phyloP scores from a whole-genome alignment of 768 basidiomycete genomes.

The Rhodotorula sphaerocarpa region DNA sequence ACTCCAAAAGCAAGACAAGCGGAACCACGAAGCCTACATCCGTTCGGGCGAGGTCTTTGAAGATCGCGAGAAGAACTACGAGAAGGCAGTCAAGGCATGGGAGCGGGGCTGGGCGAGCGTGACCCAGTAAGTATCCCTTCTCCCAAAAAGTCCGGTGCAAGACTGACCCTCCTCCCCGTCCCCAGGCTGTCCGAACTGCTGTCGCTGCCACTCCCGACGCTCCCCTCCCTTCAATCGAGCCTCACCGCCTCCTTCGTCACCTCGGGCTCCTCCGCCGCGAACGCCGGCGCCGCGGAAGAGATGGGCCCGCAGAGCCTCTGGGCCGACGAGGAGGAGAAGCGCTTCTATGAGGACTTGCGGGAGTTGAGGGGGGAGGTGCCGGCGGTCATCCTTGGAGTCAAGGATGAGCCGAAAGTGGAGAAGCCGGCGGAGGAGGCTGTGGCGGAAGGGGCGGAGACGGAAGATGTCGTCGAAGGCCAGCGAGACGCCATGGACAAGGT shows the following conservation, averaged over 20 bases:
- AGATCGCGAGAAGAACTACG: constrained; percentile 95
- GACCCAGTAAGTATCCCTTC: constrained; percentile 54
- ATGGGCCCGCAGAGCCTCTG: constrained; percentile 74
- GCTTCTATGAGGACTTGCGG: constrained; percentile 85
- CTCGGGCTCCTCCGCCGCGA: constrained; percentile 33
- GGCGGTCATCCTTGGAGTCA: constrained; percentile 56
- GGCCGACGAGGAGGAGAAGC: constrained; percentile 94
- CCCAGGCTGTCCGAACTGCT: constrained; percentile 81
- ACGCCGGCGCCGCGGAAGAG: constrained; percentile 49
- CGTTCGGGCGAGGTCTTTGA: constrained; percentile 99
- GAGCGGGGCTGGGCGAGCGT: constrained; percentile 83
- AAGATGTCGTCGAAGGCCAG: background rate
- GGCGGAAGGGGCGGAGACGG: constrained; percentile 30
- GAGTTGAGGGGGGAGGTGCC: constrained; percentile 90
- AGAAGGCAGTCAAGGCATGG: constrained; percentile 94
- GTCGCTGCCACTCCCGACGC: constrained; percentile 64
- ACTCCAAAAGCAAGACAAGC: constrained; percentile 89
- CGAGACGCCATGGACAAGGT: too few relatives aligned
- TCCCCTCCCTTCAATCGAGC: constrained; percentile 65
- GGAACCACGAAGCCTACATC: constrained; percentile 98
- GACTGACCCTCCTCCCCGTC: constrained; percentile 51
- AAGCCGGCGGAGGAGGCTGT: constrained; percentile 32
- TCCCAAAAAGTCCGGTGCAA: constrained; percentile 65
- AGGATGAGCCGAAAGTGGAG: constrained; percentile 9
- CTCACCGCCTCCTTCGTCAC: constrained; percentile 43